Percentiles rank a stretch among this genome's conserved stretches.
These are phyloP conservation scores for Trichoderma orchidacearum DNA, from an alignment of 495 filamentous ascomycete genomes.

Conservation along the genomic window DNA sequence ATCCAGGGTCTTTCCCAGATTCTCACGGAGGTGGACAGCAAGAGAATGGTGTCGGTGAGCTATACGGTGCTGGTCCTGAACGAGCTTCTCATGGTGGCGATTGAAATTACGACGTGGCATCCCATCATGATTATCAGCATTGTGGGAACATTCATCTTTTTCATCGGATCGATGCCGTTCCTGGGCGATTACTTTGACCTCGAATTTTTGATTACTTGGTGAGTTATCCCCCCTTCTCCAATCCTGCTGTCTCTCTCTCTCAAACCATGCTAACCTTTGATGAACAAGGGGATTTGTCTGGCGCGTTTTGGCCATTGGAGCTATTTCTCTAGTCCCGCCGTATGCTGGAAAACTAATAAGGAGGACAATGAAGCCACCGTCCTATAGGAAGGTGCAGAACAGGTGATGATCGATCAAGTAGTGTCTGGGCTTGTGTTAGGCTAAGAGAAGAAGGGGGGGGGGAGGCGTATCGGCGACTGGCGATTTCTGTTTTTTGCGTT, in stretches of 20 bases:
- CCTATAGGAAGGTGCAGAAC: conserved; percentile 88
- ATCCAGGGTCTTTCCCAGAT: conserved; percentile 90
- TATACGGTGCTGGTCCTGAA: conserved; percentile 90
- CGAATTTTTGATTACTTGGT: conserved; percentile 55
- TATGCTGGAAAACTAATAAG: conserved; percentile 73
- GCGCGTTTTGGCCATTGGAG: conserved; percentile 67
- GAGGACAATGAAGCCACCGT: conserved; percentile 79
- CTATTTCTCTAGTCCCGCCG: conserved; percentile 72
- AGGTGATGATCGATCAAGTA: conserved; percentile 11
- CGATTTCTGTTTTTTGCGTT: not conserved
- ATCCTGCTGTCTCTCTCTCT: not conserved
- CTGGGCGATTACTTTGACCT: conserved; percentile 85
- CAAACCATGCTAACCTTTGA: conserved; percentile 7
- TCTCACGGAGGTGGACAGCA: conserved; percentile 56
- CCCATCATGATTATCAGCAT: conserved; percentile 78
- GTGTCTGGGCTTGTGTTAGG: not conserved
- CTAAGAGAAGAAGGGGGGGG: not conserved
- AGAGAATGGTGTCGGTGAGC: conserved; percentile 73
- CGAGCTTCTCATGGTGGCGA: conserved; percentile 92
- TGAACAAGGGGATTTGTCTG: conserved; percentile 62
- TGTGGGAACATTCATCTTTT: conserved; percentile 66
- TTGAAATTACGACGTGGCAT: conserved; percentile 96
- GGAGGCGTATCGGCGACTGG: not conserved
- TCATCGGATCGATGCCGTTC: conserved; percentile 74
- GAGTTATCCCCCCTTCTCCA: too few species aligned